Conservation (phyloP, 2,329 filamentous ascomycete genomes). For the Ceratocystis albifundus region DNA sequence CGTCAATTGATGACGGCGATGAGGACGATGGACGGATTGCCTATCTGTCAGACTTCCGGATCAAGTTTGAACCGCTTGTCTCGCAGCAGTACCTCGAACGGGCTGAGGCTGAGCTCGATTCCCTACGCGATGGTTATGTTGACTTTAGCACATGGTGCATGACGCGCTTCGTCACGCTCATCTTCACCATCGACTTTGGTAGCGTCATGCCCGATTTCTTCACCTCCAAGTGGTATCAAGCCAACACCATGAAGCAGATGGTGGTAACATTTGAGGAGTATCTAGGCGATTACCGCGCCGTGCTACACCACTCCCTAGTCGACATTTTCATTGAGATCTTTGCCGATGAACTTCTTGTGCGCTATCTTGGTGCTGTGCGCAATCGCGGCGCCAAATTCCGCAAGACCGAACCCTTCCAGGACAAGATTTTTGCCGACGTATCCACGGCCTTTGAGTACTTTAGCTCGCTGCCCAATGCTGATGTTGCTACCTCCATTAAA, state of each 20-base stretch:
- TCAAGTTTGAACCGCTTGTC: conserved; percentile 70
- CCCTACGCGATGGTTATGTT: conserved; percentile 80
- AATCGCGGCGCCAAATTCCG: conserved; percentile 88
- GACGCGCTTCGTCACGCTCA: conserved; percentile 69
- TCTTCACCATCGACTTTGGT: conserved; percentile 84
- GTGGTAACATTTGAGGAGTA: conserved; percentile 94
- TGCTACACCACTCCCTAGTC: conserved; percentile 74
- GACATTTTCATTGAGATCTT: conserved; percentile 92
- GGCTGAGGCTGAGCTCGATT: conserved; percentile 58
- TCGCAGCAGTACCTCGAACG: conserved; percentile 68
- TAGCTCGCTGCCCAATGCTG: conserved; percentile 54
- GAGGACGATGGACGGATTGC: conserved; percentile 59
- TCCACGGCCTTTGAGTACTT: conserved; percentile 86
- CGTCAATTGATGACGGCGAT: conserved; percentile 87
- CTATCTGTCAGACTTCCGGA: conserved; percentile 76
- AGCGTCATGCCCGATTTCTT: conserved; percentile 80
- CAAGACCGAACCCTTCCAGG: conserved; percentile 72
- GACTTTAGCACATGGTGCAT: conserved; percentile 92
- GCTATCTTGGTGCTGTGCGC: conserved; percentile 71
- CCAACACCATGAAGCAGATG: conserved; percentile 83
- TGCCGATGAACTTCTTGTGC: conserved; percentile 76
- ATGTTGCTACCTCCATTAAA: conserved; percentile 64
- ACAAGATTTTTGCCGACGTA: conserved; percentile 90
- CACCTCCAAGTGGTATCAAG: conserved; percentile 76
- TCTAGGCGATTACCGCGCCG: conserved; percentile 69